These are phyloP conservation scores for Neurospora terricola DNA, from an alignment of 495 filamentous ascomycete genomes.

Conservation along the genomic window DNA sequence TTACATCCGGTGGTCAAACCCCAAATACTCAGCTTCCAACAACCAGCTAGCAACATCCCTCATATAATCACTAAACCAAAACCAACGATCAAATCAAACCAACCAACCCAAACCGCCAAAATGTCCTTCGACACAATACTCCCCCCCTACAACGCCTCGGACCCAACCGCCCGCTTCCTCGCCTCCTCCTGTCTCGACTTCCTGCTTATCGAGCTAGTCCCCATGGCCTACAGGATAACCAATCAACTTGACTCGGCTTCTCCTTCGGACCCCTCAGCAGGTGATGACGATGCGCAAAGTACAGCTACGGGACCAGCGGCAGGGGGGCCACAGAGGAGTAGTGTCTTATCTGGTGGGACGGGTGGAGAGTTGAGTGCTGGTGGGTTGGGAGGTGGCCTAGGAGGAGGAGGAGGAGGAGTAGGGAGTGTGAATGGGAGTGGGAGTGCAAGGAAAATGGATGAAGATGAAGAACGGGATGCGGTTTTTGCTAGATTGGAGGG, in stretches of 20 bases:
- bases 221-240: conserved; percentile 77
- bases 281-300: background rate
- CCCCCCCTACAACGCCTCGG: conserved; percentile 61
- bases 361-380: background rate
- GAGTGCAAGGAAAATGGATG: conserved; percentile 32
- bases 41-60: background rate
- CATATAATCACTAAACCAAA: background rate
- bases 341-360: background rate
- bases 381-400: background rate
- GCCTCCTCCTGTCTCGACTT: conserved; percentile 80
- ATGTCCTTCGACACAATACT: conserved; percentile 73
- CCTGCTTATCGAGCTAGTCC: conserved; percentile 91
- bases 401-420: background rate
- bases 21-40: background rate
- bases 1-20: background rate
- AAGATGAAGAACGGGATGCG: conserved; percentile 72
- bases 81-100: background rate
- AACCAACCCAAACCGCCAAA: background rate
- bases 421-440: background rate
- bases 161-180: conserved; percentile 69
- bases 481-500: conserved; percentile 77
- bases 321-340: background rate
- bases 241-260: conserved; percentile 37
- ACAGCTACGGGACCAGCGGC: background rate
- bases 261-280: background rate